Percentiles rank a stretch among this genome's conserved stretches.
phyloP scores from a whole-genome alignment of 306 rosid genomes.

The Trifolium dubium region DNA sequence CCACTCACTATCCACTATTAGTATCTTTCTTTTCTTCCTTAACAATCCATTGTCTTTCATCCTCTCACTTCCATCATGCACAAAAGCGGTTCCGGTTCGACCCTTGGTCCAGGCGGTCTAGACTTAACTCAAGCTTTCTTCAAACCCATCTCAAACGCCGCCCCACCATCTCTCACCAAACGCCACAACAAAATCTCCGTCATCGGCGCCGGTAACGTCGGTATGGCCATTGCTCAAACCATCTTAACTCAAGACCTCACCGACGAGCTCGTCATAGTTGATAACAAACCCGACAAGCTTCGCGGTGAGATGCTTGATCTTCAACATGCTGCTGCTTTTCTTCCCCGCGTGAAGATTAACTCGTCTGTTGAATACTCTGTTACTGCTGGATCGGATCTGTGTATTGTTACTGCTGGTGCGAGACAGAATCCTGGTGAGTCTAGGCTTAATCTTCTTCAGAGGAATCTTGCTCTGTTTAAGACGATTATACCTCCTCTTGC shows the following conservation, averaged over 20 bases:
- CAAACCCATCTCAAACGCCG: conserved; percentile 63
- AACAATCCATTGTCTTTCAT: background rate
- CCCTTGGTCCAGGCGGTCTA: conserved; percentile 77
- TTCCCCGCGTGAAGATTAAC: conserved; percentile 81
- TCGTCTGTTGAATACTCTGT: conserved; percentile 70
- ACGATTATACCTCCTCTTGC: conserved; percentile 67
- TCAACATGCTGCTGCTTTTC: conserved; percentile 92
- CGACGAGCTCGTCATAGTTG: conserved; percentile 84
- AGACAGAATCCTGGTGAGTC: conserved; percentile 80
- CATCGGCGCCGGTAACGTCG: conserved; percentile 88
- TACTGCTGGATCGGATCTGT: conserved; percentile 76
- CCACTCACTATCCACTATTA: background rate
- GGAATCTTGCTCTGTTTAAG: conserved; percentile 67
- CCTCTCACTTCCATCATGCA: conserved; percentile 45
- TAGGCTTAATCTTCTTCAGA: conserved; percentile 72
- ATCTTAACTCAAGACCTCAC: conserved; percentile 81
- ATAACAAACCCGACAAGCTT: conserved; percentile 70
- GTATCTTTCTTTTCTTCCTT: background rate
- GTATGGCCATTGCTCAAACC: conserved; percentile 99
- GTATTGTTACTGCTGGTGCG: conserved; percentile 86
- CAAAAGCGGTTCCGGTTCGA: conserved; percentile 58
- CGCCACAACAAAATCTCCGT: conserved; percentile 81
- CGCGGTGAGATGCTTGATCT: conserved; percentile 96
- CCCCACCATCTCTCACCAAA: conserved; percentile 63
- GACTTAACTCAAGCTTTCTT: conserved; percentile 76